These are phyloP conservation scores for Colletotrichum gigasporum DNA, from an alignment of 2,329 filamentous ascomycete genomes.

Conservation along the genomic window DNA sequence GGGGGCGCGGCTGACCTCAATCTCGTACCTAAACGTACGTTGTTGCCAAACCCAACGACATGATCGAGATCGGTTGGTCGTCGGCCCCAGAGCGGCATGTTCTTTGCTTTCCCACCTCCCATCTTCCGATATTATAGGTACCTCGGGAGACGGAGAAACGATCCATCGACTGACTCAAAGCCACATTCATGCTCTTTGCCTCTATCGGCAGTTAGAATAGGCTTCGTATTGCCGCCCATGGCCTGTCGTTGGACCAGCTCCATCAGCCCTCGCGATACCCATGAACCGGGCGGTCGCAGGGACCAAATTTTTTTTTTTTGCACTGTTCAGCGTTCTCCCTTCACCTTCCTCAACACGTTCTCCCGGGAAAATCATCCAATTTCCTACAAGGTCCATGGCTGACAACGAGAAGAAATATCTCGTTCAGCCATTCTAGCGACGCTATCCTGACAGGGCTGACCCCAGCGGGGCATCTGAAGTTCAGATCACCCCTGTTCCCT, in stretches of 20 bases:
- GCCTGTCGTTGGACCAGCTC: background rate
- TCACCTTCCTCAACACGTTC: background rate
- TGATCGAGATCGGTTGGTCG: conserved; percentile 16
- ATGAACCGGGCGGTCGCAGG: background rate
- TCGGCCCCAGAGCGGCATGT: background rate
- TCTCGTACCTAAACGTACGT: conserved; percentile 22
- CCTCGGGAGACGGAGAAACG: background rate
- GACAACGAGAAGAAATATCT: conserved; percentile 18
- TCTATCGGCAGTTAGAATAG: background rate
- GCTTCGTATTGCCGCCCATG: background rate
- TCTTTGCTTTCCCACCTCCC: background rate
- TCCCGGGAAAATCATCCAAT: conserved; percentile 12
- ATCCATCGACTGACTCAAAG: conserved; percentile 20
- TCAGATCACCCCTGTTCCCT: conserved; percentile 27
- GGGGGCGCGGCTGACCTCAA: conserved; percentile 23
- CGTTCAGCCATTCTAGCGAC: conserved; percentile 15
- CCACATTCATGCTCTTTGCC: conserved; percentile 20
- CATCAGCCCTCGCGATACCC: background rate
- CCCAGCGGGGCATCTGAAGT: conserved; percentile 30
- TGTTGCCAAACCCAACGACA: conserved; percentile 24
- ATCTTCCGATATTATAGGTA: background rate
- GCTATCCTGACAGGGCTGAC: conserved; percentile 32
- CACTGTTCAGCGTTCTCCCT: background rate
- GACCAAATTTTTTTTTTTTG: background rate
- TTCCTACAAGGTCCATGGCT: conserved; percentile 31